Conservation (phyloP, 2,329 filamentous ascomycete species). For the Fusarium sublunatum region DNA sequence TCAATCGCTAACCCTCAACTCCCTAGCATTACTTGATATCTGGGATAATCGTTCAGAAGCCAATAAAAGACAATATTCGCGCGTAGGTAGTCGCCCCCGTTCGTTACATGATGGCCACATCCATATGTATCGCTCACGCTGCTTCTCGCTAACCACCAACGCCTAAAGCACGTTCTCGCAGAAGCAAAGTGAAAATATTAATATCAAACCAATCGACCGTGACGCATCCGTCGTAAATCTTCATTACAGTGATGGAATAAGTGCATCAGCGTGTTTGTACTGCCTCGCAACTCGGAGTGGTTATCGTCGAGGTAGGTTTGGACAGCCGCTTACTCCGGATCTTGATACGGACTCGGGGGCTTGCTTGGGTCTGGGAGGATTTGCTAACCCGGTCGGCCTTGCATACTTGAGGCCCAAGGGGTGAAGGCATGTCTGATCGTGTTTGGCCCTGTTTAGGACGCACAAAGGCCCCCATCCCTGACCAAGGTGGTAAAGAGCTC, state of each 20-base stretch:
- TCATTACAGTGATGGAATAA: slow-evolving; percentile 38
- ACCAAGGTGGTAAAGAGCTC: slow-evolving; percentile 22
- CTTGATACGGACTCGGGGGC: slow-evolving; percentile 24
- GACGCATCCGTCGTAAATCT: slow-evolving; percentile 36
- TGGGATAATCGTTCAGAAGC: slow-evolving; percentile 9
- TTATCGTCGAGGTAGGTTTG: neutral
- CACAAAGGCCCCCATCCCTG: slow-evolving; percentile 19
- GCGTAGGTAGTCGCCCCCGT: slow-evolving; percentile 9
- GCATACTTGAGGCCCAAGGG: slow-evolving; percentile 11
- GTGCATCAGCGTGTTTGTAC: slow-evolving; percentile 22
- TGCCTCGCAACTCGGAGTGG: slow-evolving; percentile 1
- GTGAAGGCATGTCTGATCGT: neutral
- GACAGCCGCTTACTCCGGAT: slow-evolving; percentile 31
- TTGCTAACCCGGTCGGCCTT: slow-evolving; percentile 17
- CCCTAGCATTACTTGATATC: slow-evolving; percentile 24
- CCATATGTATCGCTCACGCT: slow-evolving; percentile 26
- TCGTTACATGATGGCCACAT: slow-evolving; percentile 16
- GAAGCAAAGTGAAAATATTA: slow-evolving; percentile 9
- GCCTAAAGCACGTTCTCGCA: slow-evolving; percentile 22
- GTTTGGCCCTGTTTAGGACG: slow-evolving; percentile 5
- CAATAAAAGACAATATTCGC: slow-evolving; percentile 17
- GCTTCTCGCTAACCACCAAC: slow-evolving; percentile 41
- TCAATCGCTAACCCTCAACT: slow-evolving; percentile 25
- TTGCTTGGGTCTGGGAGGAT: slow-evolving; percentile 4
- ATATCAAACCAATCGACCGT: slow-evolving; percentile 26